Evolutionary conservation across 1,284 basidiomycete species (phyloP).

Genomic region (Ustilago cynodontis): DNA sequence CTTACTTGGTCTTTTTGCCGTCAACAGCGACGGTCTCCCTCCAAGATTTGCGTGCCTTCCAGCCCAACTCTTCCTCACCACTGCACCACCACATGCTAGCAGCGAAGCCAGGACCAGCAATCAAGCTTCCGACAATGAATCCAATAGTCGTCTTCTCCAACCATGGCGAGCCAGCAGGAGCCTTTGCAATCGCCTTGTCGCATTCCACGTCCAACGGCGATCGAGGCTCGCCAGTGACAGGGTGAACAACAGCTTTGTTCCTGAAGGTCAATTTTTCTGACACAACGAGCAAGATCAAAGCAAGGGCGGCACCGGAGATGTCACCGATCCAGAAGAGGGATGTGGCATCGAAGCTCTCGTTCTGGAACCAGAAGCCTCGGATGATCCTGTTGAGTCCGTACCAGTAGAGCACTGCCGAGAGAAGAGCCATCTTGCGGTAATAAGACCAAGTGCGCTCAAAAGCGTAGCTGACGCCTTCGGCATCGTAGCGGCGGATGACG

Average conservation of each 20-base stretch:
- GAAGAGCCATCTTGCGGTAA: slow-evolving; percentile 50
- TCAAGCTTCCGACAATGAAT: slow-evolving; percentile 26
- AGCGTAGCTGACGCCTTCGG: slow-evolving; percentile 51
- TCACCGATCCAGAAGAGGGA: slow-evolving; percentile 50
- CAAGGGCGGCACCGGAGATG: slow-evolving; percentile 23
- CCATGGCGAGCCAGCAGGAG: slow-evolving; percentile 50
- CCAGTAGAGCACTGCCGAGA: slow-evolving; percentile 54
- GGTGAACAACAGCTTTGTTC: slow-evolving; percentile 33
- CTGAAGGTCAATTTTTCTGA: slow-evolving; percentile 45
- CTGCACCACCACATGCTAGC: slow-evolving; percentile 60
- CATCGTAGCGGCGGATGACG: slow-evolving; percentile 43
- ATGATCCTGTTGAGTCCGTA: slow-evolving; percentile 52
- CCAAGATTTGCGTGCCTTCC: slow-evolving; percentile 57
- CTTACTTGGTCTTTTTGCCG: slow-evolving; percentile 50
- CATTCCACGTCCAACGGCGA: slow-evolving; percentile 50
- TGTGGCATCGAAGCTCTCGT: slow-evolving; percentile 32
- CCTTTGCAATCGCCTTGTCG: slow-evolving; percentile 52
- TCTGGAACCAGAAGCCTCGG: slow-evolving; percentile 23
- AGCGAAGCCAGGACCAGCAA: slow-evolving; percentile 49
- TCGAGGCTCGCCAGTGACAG: slow-evolving; percentile 35
- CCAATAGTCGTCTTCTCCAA: slow-evolving; percentile 45
- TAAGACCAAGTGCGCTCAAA: slow-evolving; percentile 59
- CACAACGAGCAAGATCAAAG: slow-evolving; percentile 28
- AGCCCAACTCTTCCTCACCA: slow-evolving; percentile 56
- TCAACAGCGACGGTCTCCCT: slow-evolving; percentile 51